Percentiles rank a stretch among this genome's conserved stretches.
Evolutionary conservation across 2,329 filamentous ascomycete species (phyloP).

Genomic region (Ilyonectria destructans): DNA sequence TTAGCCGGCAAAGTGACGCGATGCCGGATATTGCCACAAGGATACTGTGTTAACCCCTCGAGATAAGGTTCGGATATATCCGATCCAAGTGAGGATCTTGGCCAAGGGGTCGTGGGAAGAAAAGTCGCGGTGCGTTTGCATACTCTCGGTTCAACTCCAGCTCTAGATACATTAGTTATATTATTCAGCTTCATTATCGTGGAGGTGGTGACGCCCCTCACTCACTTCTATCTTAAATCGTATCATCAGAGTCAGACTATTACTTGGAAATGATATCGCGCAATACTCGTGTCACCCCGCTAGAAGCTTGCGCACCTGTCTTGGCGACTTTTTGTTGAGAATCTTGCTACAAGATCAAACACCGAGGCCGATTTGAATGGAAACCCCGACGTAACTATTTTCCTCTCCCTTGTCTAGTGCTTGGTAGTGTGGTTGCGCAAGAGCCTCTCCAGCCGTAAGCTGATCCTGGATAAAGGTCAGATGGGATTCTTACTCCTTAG

Average conservation of each 20-base stretch:
- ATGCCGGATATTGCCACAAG: not conserved
- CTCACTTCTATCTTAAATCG: too few relatives aligned
- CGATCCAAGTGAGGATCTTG: not conserved
- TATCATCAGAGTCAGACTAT: not conserved
- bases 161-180: too few relatives aligned
- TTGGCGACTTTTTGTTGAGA: too few relatives aligned
- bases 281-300: too few relatives aligned
- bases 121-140: too few relatives aligned
- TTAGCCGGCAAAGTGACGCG: not conserved
- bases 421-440: not conserved
- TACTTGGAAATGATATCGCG: too few relatives aligned
- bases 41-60: not conserved
- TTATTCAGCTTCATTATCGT: too few relatives aligned
- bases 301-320: too few relatives aligned
- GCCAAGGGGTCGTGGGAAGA: too few relatives aligned
- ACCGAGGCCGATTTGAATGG: not conserved
- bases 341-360: not conserved
- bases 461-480: not conserved
- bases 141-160: too few relatives aligned
- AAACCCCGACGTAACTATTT: not conserved
- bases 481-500: not conserved
- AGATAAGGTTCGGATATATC: not conserved
- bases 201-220: too few relatives aligned
- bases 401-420: not conserved
- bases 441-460: not conserved